Conservation (phyloP, 257 asterid genomes). For the Nicotiana noctiflora region DNA sequence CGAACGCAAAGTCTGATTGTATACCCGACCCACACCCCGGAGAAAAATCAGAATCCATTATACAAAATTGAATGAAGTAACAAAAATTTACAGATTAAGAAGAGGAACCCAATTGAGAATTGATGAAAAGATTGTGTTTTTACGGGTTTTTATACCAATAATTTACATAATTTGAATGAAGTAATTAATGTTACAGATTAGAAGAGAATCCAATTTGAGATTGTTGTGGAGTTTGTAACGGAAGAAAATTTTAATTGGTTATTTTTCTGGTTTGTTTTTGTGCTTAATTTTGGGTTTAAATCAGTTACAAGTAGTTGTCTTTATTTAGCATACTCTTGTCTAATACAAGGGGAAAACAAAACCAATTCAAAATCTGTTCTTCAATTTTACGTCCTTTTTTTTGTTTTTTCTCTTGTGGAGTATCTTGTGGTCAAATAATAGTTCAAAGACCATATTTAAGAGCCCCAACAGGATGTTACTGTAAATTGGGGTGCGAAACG, state of each 20-base stretch:
- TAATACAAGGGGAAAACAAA: background rate
- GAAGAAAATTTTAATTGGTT: too few species aligned
- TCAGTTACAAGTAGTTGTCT: background rate
- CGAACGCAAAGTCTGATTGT: background rate
- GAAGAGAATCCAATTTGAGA: background rate
- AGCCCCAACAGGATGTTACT: too few species aligned
- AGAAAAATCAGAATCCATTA: constrained; percentile 22
- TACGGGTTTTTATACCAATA: background rate
- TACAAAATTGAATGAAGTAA: background rate
- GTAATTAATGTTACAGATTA: background rate
- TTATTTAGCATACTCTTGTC: background rate
- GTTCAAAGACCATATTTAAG: too few species aligned
- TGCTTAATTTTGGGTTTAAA: background rate
- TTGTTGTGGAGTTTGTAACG: too few species aligned
- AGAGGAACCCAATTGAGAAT: background rate
- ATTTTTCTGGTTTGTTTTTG: background rate
- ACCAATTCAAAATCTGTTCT: background rate
- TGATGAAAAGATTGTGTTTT: background rate
- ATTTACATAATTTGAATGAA: background rate
- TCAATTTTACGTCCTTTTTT: background rate
- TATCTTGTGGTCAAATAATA: too few species aligned
- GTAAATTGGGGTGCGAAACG: too few species aligned
- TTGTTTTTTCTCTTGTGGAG: too few species aligned
- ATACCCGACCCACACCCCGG: constrained; percentile 9
- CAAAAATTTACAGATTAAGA: too few species aligned